A percentile compares a stretch with the other conserved stretches of the same genome.
Evolutionary conservation across 371 early-diverging fungal species (phyloP).

Genomic region (Mucor ambiguus): DNA sequence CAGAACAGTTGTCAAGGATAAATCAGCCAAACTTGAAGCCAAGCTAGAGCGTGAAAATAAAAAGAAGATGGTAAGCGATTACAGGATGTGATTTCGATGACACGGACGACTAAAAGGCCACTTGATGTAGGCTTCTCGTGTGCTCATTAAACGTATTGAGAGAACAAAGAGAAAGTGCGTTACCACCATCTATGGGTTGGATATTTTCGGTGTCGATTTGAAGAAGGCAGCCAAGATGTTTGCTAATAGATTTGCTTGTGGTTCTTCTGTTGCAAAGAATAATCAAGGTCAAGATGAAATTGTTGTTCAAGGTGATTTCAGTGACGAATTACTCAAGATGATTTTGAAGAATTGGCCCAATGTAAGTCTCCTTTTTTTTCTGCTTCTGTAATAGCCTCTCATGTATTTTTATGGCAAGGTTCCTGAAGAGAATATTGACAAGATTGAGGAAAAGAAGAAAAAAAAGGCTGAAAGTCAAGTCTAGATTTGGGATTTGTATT

Average conservation of each 20-base stretch:
- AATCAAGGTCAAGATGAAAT: conserved; percentile 91
- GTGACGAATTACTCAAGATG: conserved; percentile 77
- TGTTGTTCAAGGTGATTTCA: conserved; percentile 91
- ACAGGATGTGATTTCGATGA: background rate
- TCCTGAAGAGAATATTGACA: conserved; percentile 69
- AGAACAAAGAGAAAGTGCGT: conserved; percentile 92
- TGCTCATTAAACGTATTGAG: conserved; percentile 81
- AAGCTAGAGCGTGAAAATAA: conserved; percentile 75
- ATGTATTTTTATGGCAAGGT: conserved; percentile 37
- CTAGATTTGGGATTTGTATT: conserved; percentile 2
- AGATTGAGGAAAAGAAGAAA: conserved; percentile 68
- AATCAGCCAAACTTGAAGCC: conserved; percentile 64
- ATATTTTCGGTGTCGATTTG: conserved; percentile 86
- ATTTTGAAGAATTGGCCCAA: conserved; percentile 65
- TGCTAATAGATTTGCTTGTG: conserved; percentile 91
- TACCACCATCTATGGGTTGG: conserved; percentile 77
- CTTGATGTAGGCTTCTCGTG: conserved; percentile 43
- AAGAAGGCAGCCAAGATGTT: conserved; percentile 95
- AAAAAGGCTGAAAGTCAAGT: conserved; percentile 34
- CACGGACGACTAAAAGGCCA: background rate
- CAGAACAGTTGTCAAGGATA: conserved; percentile 54
- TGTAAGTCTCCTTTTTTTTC: conserved; percentile 36
- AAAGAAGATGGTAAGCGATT: conserved; percentile 67
- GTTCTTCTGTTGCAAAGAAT: conserved; percentile 91
- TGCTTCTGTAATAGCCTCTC: background rate